Base-by-base conservation (phyloP, 805 yeast genomes). In the Sporopachydermia lactativora region DNA sequence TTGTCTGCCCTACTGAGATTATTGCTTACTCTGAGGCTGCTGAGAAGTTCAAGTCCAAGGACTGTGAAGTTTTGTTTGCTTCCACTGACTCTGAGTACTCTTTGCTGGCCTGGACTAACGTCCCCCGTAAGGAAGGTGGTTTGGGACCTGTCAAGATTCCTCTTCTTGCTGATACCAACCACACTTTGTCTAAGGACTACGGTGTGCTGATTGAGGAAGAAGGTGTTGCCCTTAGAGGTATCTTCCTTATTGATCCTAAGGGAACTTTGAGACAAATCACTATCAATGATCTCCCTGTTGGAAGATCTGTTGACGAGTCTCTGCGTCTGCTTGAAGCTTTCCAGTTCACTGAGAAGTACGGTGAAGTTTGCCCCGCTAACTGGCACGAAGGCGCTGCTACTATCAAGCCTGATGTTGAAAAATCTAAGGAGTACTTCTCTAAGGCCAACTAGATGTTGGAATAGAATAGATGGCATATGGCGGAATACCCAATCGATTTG, bases 311-410 rank as follows among this genome's bases (percentile, higher is more conserved):
- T 53, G 96, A 88, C 52, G 99, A 92, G 77, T 81, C 96, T 52
- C 73, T 85, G 61, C 88, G 99, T 80, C 77, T 92, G 61, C 75
- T 92, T 49, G 97, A 92, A 64, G 99, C 96, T 54, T 92, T 92
- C 95, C 95, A 89, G 73, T 92, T 94, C 88, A 83, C 95, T 57
- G 97, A 88, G 67, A 82, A 84, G 73, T 73, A 92, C 78, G 98
- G 98, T 71, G 96, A 94, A 72, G 98, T 89, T 52, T 88, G 96
- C 73, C 98, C 98, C 58, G 96, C 97, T 63, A 92, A 89, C 94
- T 89, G 98, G 98, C 75, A 79, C 44, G 80, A 83, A 65, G 98
- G 98, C 70, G 64, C 83, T 47, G 95, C 83, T 61, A 82, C 95
- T 65, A 85, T 86, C 70, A 80, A 79, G 65, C 85, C 88, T 60